Evolutionary conservation across 805 yeast genomes (phyloP).

Genomic region (Sugiyamaella americana): DNA sequence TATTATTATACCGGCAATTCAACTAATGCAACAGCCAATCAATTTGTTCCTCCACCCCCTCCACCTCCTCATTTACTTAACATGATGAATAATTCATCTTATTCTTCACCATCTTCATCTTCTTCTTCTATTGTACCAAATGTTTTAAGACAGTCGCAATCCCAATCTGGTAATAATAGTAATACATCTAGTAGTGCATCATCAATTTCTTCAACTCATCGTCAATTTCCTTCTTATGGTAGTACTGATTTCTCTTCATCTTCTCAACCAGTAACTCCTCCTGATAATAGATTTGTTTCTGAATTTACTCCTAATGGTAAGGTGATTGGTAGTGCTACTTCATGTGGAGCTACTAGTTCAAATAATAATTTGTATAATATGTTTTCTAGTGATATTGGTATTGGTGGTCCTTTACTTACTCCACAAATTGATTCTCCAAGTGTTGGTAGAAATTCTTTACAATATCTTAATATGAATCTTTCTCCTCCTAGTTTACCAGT

Average conservation of each 20-base stretch:
- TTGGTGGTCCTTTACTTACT: neutral
- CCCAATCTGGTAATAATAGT: neutral
- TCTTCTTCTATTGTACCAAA: too few species aligned
- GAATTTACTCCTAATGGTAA: neutral
- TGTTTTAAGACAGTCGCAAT: neutral
- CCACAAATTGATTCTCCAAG: neutral
- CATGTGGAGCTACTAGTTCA: neutral
- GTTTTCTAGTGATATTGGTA: neutral
- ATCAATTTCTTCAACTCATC: conserved; percentile 2
- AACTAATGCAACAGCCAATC: too few species aligned
- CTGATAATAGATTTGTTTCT: conserved; percentile 6
- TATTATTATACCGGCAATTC: neutral
- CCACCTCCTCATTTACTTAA: neutral
- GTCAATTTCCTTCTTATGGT: conserved; percentile 9
- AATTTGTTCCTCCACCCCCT: neutral
- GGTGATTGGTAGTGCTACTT: neutral
- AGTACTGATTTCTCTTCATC: conserved; percentile 11
- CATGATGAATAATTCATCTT: neutral
- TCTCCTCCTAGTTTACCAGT: neutral
- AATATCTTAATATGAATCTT: too few species aligned
- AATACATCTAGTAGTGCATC: neutral
- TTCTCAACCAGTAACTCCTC: conserved; percentile 13
- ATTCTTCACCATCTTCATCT: neutral
- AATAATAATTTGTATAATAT: neutral
- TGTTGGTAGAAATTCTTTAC: neutral